Evolutionary conservation across 192 early-diverging fungal species (phyloP).

Genomic region (Gigaspora rosea): DNA sequence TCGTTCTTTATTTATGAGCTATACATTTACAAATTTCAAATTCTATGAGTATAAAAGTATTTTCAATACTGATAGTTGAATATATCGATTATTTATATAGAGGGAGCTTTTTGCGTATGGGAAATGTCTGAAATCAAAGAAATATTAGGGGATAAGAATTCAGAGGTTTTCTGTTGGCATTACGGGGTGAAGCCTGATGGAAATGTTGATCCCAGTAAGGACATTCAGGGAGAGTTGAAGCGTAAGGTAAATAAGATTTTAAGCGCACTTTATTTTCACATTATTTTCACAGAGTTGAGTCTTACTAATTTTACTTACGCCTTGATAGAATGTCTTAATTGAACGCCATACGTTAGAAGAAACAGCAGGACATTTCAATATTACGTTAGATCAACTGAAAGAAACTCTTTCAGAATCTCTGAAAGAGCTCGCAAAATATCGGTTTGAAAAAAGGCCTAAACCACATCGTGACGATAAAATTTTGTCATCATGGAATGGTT

Average conservation of each 20-base stretch:
- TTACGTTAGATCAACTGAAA: constrained; percentile 34
- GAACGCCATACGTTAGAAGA: constrained; percentile 42
- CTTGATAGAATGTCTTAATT: constrained; percentile 56
- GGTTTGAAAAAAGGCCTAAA: constrained; percentile 46
- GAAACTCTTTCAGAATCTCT: constrained; percentile 38
- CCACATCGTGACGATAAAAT: constrained; percentile 68
- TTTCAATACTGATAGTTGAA: background rate
- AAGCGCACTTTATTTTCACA: background rate
- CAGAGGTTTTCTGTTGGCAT: constrained; percentile 49
- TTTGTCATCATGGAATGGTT: constrained; percentile 64
- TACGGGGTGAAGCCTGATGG: constrained; percentile 54
- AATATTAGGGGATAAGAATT: constrained; percentile 40
- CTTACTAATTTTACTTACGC: background rate
- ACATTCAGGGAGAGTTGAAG: constrained; percentile 60
- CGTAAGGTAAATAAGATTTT: constrained; percentile 45
- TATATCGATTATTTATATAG: constrained; percentile 30
- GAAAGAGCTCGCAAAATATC: constrained; percentile 45
- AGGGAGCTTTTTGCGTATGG: constrained; percentile 71
- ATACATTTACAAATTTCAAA: too few species aligned
- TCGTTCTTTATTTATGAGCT: background rate
- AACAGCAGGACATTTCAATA: constrained; percentile 42
- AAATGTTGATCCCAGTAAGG: constrained; percentile 54
- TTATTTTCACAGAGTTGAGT: too few species aligned
- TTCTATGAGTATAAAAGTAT: too few species aligned
- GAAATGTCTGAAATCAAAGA: constrained; percentile 47